These are phyloP conservation scores for Pleurotus djamor DNA, from an alignment of 768 basidiomycete species.

Conservation along the genomic window DNA sequence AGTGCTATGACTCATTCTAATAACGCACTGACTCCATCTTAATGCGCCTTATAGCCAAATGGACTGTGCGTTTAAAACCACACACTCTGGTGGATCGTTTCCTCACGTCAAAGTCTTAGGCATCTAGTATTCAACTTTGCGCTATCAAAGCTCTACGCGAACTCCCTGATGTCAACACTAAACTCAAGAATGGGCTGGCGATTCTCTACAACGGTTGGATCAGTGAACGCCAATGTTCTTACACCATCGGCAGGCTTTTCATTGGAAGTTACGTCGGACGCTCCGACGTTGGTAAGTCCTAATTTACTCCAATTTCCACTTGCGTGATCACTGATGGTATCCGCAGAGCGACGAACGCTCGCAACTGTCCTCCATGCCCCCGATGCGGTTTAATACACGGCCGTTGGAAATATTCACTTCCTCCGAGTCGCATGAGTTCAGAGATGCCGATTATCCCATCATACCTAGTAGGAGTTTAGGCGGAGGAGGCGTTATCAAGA, in stretches of 20 bases:
- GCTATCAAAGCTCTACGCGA: conserved; percentile 38
- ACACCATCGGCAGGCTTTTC: not conserved
- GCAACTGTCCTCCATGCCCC: not conserved
- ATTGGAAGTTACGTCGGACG: not conserved
- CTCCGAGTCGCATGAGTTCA: not conserved
- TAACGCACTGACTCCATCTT: not conserved
- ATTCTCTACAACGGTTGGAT: not conserved
- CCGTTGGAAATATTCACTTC: not conserved
- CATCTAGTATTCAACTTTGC: conserved; percentile 36
- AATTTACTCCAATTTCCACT: not conserved
- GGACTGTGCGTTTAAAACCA: conserved; percentile 15
- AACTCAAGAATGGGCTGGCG: conserved; percentile 31
- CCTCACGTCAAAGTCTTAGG: conserved; percentile 13
- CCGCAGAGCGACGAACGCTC: not conserved
- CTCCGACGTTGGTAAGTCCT: not conserved
- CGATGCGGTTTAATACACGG: not conserved
- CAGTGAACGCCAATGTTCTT: not conserved
- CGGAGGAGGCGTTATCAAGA: not conserved
- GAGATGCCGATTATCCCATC: not conserved
- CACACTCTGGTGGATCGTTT: not conserved
- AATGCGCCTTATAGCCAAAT: conserved; percentile 13
- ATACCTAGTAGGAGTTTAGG: not conserved
- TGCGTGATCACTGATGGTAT: not conserved
- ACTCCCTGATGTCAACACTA: conserved; percentile 34
- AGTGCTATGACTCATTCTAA: conserved; percentile 8